Evolutionary conservation across 345 rosid genomes (phyloP), one percentile per base, ranked within the genome.

Genomic region (Melaleuca alternifolia): DNA sequence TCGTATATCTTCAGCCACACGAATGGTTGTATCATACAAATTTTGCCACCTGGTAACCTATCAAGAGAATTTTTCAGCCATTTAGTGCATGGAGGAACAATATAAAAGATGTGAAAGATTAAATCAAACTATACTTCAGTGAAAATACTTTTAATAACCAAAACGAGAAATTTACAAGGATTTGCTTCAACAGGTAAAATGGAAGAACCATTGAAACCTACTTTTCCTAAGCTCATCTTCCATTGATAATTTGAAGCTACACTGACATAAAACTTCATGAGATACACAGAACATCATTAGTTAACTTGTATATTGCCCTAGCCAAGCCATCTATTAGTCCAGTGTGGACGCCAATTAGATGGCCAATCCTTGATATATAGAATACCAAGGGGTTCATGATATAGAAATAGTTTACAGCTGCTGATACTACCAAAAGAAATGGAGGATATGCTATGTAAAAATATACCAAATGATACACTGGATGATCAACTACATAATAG

Each of bases 1-100:
- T 87, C 93, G 94, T 88, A 96, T 91, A 93, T 97, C 98, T 88
- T 92, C 94, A 87, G 92, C 89, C 50, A 97, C 97, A 84, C 98
- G 99, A 10, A 90, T 88, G 71, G 93, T 93, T 65, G 91, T 94
- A 6, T 94, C 94, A 85, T 59, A 89, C 92, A 97, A 85, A 84
- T 87, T 91, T 61, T 91, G 95, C 98, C 94, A 93, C 90, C 93
- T 95, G 30, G 93, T 37, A 84, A 89, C 90, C 99, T 97, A 91
- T 90, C 77, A 91, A 51, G 85, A 71, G 84, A 37, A 85, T 77
- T 75, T 86, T 86, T 79, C 87, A 86, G 76, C 18, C 15, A 87
- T 52, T 71, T 37, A 71, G 81, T 30, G 33, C 81, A 71, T 20
- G 48, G 52, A 50, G 56, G 85, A 51, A 56, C 20, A 85, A 85